These are phyloP conservation scores for Flaveria sonorensis DNA, from an alignment of 129 eudicot genomes.

Conservation along the genomic window DNA sequence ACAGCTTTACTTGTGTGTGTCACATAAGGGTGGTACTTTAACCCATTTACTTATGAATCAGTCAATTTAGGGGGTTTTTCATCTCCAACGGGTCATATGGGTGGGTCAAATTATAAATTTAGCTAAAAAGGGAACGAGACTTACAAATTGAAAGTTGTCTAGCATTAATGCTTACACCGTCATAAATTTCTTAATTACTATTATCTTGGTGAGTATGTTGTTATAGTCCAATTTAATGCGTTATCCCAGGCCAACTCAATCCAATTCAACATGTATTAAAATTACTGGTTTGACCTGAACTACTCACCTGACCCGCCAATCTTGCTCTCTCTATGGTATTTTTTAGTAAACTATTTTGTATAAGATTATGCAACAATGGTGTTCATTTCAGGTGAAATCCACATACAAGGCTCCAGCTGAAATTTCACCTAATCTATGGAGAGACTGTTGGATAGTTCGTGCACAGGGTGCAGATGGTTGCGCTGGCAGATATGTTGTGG, in stretches of 20 bases:
- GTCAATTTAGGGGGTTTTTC: neutral
- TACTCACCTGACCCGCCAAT: neutral
- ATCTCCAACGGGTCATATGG: neutral
- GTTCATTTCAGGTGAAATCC: slow-evolving; percentile 64
- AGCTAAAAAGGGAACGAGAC: neutral
- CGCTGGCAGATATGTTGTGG: slow-evolving; percentile 81
- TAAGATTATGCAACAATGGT: slow-evolving; percentile 23
- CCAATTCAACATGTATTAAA: neutral
- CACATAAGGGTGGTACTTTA: neutral
- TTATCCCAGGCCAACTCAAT: neutral
- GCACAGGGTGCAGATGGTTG: slow-evolving; percentile 94
- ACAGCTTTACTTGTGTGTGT: neutral
- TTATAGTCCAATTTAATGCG: neutral
- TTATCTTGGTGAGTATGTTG: neutral
- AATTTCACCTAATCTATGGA: slow-evolving; percentile 67
- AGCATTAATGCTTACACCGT: neutral
- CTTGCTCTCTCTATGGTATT: neutral
- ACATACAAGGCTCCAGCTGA: slow-evolving; percentile 67
- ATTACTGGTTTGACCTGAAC: neutral
- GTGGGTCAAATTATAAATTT: neutral
- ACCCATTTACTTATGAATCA: neutral
- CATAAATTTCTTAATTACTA: neutral
- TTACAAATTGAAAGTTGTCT: neutral
- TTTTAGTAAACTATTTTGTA: neutral
- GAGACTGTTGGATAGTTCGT: slow-evolving; percentile 90